Evolutionary conservation across 2,329 filamentous ascomycete genomes (phyloP).

Genomic region (Colletotrichum salicis): DNA sequence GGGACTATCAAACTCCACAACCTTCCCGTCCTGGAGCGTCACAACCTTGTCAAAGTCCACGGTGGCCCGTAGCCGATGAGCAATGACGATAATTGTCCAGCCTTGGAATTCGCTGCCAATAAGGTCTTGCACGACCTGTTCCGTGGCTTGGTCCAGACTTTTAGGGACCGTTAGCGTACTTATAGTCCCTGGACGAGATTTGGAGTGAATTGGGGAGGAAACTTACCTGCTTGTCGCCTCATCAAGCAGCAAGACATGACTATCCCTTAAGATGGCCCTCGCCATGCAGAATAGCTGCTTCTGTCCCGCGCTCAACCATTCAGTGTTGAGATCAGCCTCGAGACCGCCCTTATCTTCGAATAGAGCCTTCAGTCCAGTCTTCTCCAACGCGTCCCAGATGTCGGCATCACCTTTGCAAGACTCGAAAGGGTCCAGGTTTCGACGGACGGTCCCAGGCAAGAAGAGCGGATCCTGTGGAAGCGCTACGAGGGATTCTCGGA

Average conservation of each 20-base stretch:
- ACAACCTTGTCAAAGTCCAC: conserved; percentile 62
- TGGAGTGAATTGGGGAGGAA: not conserved
- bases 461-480: conserved; percentile 64
- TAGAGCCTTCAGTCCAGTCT: conserved; percentile 56
- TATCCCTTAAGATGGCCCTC: conserved; percentile 43
- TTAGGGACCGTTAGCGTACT: conserved; percentile 35
- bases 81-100: conserved; percentile 59
- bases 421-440: conserved; percentile 59
- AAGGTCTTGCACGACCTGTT: conserved; percentile 44
- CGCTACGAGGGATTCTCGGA: conserved; percentile 49
- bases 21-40: conserved; percentile 14
- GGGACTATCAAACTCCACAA: conserved; percentile 13
- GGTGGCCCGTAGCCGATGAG: conserved; percentile 57
- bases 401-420: conserved; percentile 48
- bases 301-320: conserved; percentile 46
- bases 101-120: conserved; percentile 43
- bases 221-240: conserved; percentile 51
- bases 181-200: conserved; percentile 7
- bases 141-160: conserved; percentile 46
- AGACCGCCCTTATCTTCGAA: conserved; percentile 53
- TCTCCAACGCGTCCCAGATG: conserved; percentile 56
- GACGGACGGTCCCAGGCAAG: conserved; percentile 57
- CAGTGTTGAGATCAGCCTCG: conserved; percentile 46
- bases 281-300: conserved; percentile 47
- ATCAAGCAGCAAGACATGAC: conserved; percentile 45